Conservation (phyloP, 306 rosid species). For the Pueraria montana region DNA sequence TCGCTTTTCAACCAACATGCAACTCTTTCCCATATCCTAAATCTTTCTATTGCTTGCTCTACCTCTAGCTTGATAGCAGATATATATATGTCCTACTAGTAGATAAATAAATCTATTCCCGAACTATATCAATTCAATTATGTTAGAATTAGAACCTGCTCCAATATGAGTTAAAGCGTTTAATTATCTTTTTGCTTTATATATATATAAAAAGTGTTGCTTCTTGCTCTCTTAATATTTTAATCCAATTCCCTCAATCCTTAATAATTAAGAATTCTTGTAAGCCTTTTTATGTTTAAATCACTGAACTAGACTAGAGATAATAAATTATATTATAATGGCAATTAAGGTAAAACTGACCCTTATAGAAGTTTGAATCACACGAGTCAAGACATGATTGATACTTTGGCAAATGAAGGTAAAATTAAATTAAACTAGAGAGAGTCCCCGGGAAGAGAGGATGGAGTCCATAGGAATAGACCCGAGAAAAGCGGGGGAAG, state of each 20-base stretch:
- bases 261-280: neutral
- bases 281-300: neutral
- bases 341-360: no score
- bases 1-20: constrained; percentile 27
- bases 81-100: neutral
- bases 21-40: constrained; percentile 25
- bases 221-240: neutral
- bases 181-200: neutral
- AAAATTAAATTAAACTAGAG: neutral
- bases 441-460: constrained; percentile 8
- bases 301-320: neutral
- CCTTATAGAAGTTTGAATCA: neutral
- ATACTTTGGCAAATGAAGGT: neutral
- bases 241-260: neutral
- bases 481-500: constrained; percentile 68
- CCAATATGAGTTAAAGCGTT: neutral
- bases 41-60: constrained; percentile 4
- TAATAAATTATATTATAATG: neutral
- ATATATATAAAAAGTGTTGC: neutral
- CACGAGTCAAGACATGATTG: neutral
- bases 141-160: neutral
- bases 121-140: neutral
- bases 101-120: neutral
- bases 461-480: constrained; percentile 47
- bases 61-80: neutral